Base-by-base conservation (phyloP, 768 basidiomycete species). In the Leccinum imitatum region DNA sequence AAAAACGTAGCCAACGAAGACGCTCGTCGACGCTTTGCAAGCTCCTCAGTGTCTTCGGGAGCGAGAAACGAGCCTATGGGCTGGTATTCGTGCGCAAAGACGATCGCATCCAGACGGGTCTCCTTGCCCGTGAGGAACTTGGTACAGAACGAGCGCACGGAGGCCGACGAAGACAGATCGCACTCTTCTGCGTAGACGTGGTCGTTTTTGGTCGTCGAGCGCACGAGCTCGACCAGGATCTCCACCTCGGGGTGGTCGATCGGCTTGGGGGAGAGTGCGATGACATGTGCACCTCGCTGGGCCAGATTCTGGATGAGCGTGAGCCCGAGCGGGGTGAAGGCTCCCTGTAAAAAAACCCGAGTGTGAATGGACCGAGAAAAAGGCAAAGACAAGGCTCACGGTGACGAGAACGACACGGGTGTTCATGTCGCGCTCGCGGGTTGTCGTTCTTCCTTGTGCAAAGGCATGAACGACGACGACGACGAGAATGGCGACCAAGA, bases 181-280 rank as follows among this genome's bases (percentile, higher is more conserved):
- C 90, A 93, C 56, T 89, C 77, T 60, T 95, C 93, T 13, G 89
- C 90, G 69, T 77, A 94, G 56, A 95, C 84, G 56, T 87, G 77
- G 63, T 91, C 85, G 74, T 95, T 95, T 50, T 81, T 81, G 17
- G 86, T 87, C 3, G 86, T 82, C 0, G 80, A 78, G 50, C 90
- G 86, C 27, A 95, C 72, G 56, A 92, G 80, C 9, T 82, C 76
- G 59, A 93, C 73, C 50, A 93, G 77, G 50, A 87, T 79, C n/a
- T 81, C 75, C 2, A 87, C 80, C 25, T 81, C 71, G 8, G 77
- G 73, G 10, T 68, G 67, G 31, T 82, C 70, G 21, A 89, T 76
- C 2, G 86, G 80, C 47, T 84, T 79, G 0, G 83, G 79, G 0
- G 88, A 82, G 21, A 94, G 82, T 1, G 88, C 87, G 48, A 95